Percentiles rank a stretch among this genome's conserved stretches.
These are phyloP conservation scores for Stagonosporopsis rhizophila DNA, from an alignment of 2,329 filamentous ascomycete species.

Conservation along the genomic window DNA sequence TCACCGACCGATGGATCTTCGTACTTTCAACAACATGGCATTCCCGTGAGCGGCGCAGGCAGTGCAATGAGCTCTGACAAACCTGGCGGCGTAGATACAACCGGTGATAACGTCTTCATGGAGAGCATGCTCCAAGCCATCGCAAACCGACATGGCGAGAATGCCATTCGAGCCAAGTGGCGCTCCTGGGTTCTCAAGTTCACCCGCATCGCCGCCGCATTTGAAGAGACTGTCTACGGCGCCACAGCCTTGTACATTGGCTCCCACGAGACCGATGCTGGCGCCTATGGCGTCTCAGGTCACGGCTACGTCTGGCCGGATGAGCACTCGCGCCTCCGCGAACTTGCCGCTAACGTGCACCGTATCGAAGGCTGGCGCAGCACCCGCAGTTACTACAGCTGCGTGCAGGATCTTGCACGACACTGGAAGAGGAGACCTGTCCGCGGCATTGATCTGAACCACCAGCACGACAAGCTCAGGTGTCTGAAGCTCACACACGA, in stretches of 20 bases:
- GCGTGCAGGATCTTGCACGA: constrained; percentile 69
- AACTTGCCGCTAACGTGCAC: constrained; percentile 89
- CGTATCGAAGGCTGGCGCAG: constrained; percentile 97
- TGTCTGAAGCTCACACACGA: constrained; percentile 78
- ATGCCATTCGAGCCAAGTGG: constrained; percentile 90
- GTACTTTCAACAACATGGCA: constrained; percentile 80
- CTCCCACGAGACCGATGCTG: constrained; percentile 66
- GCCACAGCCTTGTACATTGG: constrained; percentile 88
- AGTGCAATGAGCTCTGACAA: constrained; percentile 35
- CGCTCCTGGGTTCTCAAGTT: constrained; percentile 94
- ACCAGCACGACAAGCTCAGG: constrained; percentile 90
- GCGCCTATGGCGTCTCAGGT: constrained; percentile 67
- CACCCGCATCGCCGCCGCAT: constrained; percentile 87
- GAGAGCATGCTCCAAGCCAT: constrained; percentile 84
- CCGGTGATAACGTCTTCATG: constrained; percentile 90
- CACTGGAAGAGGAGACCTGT: constrained; percentile 63
- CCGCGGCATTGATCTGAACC: constrained; percentile 84
- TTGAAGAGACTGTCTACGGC: constrained; percentile 95
- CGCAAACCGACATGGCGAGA: constrained; percentile 80
- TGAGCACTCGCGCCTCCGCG: constrained; percentile 78
- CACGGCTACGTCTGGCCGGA: constrained; percentile 97
- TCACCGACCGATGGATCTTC: constrained; percentile 82
- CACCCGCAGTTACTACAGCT: constrained; percentile 93
- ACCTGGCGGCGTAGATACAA: constrained; percentile 66
- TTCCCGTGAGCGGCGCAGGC: constrained; percentile 36